These are phyloP conservation scores for Oryza brachyantha DNA, from an alignment of 176 grass and related monocot genomes.

Conservation along the genomic window DNA sequence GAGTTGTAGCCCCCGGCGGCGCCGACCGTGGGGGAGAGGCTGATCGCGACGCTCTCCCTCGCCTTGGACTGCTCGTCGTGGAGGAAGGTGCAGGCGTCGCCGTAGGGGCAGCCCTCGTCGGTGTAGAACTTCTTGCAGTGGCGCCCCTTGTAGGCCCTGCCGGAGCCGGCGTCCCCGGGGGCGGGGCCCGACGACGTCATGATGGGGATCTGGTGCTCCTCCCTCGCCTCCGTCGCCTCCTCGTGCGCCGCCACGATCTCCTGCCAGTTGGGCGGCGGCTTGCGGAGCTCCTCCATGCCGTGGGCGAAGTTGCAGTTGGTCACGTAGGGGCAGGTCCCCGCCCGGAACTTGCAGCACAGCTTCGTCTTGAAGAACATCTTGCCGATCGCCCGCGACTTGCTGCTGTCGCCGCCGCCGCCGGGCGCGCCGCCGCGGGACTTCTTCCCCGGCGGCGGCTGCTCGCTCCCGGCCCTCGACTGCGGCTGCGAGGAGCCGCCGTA, in stretches of 20 bases:
- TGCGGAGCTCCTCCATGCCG: constrained; percentile 97
- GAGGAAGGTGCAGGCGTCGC: constrained; percentile 83
- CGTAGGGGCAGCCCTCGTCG: constrained; percentile 92
- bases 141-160: constrained; percentile 79
- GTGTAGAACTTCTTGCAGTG: constrained; percentile 99
- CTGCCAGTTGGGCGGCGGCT: constrained; percentile 98
- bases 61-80: constrained; percentile 95
- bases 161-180: constrained; percentile 21
- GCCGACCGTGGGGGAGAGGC: constrained; percentile 71
- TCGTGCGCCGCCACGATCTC: constrained; percentile 87
- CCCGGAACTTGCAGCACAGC: constrained; percentile 93
- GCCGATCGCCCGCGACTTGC: constrained; percentile 79
- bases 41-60: constrained; percentile 88
- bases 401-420: constrained; percentile 20
- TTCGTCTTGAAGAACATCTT: constrained; percentile 99
- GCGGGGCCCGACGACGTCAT: constrained; percentile 51
- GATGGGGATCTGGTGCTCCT: constrained; percentile 87
- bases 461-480: constrained; percentile 71
- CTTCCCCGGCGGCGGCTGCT: constrained; percentile 80
- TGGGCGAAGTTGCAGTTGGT: constrained; percentile 98
- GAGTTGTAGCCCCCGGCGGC: constrained; percentile 39
- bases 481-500: constrained; percentile 40
- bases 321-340: constrained; percentile 88
- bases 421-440: constrained; percentile 46
- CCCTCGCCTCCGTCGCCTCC: constrained; percentile 52